Percentiles rank a stretch among this genome's conserved stretches.
phyloP scores from a whole-genome alignment of 257 asterid genomes.

The Echites panduratus region DNA sequence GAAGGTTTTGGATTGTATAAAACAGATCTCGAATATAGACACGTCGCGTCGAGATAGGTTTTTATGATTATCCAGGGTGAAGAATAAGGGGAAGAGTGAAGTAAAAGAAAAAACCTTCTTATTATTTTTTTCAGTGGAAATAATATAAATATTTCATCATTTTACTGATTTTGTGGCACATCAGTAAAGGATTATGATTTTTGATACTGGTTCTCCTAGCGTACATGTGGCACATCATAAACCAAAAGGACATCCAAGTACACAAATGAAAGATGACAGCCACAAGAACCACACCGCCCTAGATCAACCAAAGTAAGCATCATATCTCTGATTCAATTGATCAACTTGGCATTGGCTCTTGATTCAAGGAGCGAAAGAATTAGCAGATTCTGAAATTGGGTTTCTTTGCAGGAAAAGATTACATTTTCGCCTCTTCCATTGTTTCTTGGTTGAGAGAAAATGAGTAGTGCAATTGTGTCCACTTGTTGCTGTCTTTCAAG shows the following conservation, averaged over 20 bases:
- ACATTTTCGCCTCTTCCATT: conserved; percentile 2
- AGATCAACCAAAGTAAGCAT: background rate
- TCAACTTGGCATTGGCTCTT: background rate
- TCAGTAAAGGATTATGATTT: too few relatives aligned
- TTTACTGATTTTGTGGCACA: too few relatives aligned
- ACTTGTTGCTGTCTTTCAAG: conserved; percentile 38
- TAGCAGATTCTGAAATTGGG: background rate
- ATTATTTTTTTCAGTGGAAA: too few relatives aligned
- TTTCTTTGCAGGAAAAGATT: background rate
- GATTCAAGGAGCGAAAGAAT: background rate
- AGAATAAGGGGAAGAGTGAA: too few relatives aligned
- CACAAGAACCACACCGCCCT: background rate
- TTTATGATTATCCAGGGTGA: too few relatives aligned
- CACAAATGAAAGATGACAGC: background rate
- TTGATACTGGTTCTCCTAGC: too few relatives aligned
- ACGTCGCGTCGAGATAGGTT: too few relatives aligned
- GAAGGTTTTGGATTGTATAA: too few relatives aligned
- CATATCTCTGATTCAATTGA: background rate
- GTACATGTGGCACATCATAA: too few relatives aligned
- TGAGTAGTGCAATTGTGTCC: conserved; percentile 45
- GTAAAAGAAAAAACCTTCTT: too few relatives aligned
- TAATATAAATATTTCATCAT: too few relatives aligned
- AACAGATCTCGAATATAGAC: too few relatives aligned
- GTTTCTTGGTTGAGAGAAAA: conserved; percentile 28
- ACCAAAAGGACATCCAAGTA: background rate